phyloP scores from a whole-genome alignment of 2,329 filamentous ascomycete species.

The Pseudogymnoascus sp. region DNA sequence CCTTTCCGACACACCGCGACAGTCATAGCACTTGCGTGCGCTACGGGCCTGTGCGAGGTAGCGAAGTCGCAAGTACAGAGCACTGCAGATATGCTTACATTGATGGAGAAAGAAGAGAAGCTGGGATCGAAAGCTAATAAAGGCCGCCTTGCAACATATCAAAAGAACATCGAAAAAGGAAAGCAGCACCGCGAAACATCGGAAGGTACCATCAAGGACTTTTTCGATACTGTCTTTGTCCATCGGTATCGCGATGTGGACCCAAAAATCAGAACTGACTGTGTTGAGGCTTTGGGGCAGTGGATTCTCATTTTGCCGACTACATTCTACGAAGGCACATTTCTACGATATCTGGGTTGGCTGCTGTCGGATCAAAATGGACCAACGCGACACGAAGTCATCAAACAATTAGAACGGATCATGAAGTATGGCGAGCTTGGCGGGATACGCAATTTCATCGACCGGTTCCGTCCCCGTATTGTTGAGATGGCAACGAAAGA shows the following conservation, averaged over 20 bases:
- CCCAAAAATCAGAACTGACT: conserved; percentile 78
- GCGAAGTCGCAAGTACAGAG: conserved; percentile 63
- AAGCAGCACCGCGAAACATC: conserved; percentile 46
- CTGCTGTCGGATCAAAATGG: conserved; percentile 75
- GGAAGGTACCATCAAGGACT: conserved; percentile 65
- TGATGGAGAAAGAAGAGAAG: conserved; percentile 68
- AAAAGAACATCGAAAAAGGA: conserved; percentile 54
- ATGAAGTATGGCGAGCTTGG: conserved; percentile 71
- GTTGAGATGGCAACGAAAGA: conserved; percentile 91
- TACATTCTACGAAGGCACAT: conserved; percentile 81
- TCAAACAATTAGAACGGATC: conserved; percentile 72
- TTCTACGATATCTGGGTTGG: conserved; percentile 92
- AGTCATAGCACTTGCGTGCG: conserved; percentile 71
- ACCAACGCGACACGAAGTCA: conserved; percentile 71
- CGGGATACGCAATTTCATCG: conserved; percentile 80
- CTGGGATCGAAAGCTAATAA: conserved; percentile 68
- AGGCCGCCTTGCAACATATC: conserved; percentile 63
- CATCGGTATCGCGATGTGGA: conserved; percentile 95
- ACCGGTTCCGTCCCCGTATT: conserved; percentile 76
- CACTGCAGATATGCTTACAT: conserved; percentile 68
- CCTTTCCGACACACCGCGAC: conserved; percentile 94
- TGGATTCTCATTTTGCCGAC: conserved; percentile 85
- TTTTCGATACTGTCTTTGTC: conserved; percentile 88
- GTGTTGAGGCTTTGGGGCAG: conserved; percentile 72
- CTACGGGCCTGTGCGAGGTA: conserved; percentile 66